Conservation (phyloP, 495 filamentous ascomycete species). For the Elasticomyces elasticus region DNA sequence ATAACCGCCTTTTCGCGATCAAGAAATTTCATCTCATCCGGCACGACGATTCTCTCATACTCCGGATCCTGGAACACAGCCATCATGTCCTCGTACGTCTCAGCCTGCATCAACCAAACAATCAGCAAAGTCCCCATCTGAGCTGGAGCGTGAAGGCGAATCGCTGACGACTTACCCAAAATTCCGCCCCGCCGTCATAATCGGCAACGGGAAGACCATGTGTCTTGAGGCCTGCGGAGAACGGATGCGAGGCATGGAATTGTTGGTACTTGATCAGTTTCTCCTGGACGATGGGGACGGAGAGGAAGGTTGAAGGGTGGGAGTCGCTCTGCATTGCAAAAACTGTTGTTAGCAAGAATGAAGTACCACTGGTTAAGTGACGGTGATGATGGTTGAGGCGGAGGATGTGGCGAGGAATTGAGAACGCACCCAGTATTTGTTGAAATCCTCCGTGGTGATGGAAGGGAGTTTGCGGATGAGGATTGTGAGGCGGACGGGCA, state of each 20-base stretch:
- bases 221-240: neutral
- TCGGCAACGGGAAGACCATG: neutral
- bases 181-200: conserved; percentile 2
- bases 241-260: neutral
- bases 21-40: conserved; percentile 6
- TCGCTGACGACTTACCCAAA: neutral
- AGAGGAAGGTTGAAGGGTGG: neutral
- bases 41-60: neutral
- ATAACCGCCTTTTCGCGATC: neutral
- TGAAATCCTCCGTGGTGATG: neutral
- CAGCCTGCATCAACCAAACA: neutral
- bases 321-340: neutral
- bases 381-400: neutral
- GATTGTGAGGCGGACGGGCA: conserved; percentile 2
- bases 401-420: neutral
- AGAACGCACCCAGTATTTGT: conserved; percentile 1
- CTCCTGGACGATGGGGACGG: conserved; percentile 2
- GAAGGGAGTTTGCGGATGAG: neutral
- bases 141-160: neutral
- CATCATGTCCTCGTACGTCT: neutral
- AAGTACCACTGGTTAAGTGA: neutral
- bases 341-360: neutral
- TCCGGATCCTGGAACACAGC: conserved; percentile 5
- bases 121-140: neutral
- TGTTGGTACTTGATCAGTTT: conserved; percentile 2